phyloP scores from a whole-genome alignment of 2,329 filamentous ascomycete genomes.

The Alternaria solani region DNA sequence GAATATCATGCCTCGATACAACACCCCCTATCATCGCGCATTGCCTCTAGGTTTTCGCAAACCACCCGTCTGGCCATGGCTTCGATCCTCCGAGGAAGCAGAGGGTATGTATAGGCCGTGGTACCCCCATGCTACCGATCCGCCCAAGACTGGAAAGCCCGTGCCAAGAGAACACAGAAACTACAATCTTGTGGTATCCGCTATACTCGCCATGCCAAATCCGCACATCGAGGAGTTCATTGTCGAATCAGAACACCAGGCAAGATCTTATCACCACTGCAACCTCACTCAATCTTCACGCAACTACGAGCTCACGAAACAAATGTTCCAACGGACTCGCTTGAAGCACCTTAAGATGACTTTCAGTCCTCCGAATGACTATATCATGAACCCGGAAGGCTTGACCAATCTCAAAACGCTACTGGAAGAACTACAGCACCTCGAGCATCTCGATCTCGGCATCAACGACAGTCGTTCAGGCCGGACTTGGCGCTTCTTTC shows the following conservation, averaged over 20 bases:
- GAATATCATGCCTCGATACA: conserved; percentile 49
- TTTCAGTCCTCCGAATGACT: conserved; percentile 7
- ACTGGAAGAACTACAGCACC: conserved; percentile 8
- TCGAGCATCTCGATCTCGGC: conserved; percentile 24
- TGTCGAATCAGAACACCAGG: conserved; percentile 37
- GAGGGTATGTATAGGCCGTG: not conserved
- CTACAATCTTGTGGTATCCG: conserved; percentile 38
- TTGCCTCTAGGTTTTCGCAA: conserved; percentile 54
- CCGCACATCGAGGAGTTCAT: conserved; percentile 48
- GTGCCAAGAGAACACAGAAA: conserved; percentile 40
- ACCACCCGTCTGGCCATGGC: conserved; percentile 42
- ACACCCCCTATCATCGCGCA: conserved; percentile 55
- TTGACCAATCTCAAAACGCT: not conserved
- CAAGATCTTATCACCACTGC: conserved; percentile 11
- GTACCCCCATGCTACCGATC: not conserved
- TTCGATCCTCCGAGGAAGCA: not conserved
- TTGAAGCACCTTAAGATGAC: conserved; percentile 19
- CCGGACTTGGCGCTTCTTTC: not conserved
- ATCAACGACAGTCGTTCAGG: conserved; percentile 1
- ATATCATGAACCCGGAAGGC: not conserved
- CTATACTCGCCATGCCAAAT: conserved; percentile 32
- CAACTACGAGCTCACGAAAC: conserved; percentile 17
- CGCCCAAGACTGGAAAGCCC: not conserved
- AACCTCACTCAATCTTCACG: conserved; percentile 7
- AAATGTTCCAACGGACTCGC: conserved; percentile 12